These are phyloP conservation scores for Hymenotorrendiella dingleyae DNA, from an alignment of 2,329 filamentous ascomycete genomes.

Conservation along the genomic window DNA sequence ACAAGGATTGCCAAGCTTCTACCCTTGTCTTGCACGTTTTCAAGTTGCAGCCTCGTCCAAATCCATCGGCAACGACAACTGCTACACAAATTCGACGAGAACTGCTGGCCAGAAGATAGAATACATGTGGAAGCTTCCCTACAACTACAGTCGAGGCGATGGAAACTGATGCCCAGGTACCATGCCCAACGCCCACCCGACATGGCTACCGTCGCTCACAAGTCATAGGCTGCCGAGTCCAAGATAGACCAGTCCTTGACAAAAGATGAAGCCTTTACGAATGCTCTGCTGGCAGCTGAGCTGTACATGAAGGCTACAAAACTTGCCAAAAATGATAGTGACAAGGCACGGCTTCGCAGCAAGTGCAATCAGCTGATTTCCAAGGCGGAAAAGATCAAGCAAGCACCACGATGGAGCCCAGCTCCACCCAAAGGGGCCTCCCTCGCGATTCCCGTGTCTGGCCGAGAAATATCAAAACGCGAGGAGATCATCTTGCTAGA, in stretches of 20 bases:
- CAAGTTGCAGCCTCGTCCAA: slow-evolving; percentile 8
- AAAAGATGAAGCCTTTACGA: slow-evolving; percentile 61
- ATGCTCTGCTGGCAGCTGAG: slow-evolving; percentile 73
- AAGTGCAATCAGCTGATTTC: slow-evolving; percentile 67
- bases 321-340: slow-evolving; percentile 51
- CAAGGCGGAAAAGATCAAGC: slow-evolving; percentile 71
- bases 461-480: slow-evolving; percentile 55
- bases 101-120: neutral
- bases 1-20: neutral
- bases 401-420: slow-evolving; percentile 20
- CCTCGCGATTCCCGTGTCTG: slow-evolving; percentile 38
- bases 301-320: slow-evolving; percentile 72
- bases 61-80: neutral
- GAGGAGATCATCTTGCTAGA: slow-evolving; percentile 74
- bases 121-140: neutral
- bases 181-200: slow-evolving; percentile 5
- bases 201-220: slow-evolving; percentile 7
- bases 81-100: neutral
- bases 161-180: slow-evolving; percentile 37
- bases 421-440: slow-evolving; percentile 16
- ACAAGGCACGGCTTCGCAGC: slow-evolving; percentile 60
- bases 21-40: neutral
- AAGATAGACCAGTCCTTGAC: slow-evolving; percentile 44
- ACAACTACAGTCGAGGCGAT: neutral
- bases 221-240: slow-evolving; percentile 45